phyloP scores from a whole-genome alignment of 2,329 filamentous ascomycete genomes.

The Kalmusia sp. region DNA sequence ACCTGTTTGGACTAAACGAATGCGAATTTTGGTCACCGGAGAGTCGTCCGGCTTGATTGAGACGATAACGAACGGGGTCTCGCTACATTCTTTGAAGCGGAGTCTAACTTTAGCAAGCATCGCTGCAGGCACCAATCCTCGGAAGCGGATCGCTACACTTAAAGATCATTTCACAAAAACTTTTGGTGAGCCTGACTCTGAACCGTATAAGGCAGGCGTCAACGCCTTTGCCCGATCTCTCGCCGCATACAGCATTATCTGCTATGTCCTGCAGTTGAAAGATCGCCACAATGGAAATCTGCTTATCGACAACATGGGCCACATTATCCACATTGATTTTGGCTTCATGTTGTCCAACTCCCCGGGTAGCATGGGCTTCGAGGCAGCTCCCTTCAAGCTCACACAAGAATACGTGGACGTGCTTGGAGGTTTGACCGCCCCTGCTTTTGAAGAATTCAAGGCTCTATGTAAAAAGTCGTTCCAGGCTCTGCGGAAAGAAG shows the following conservation, averaged over 20 bases:
- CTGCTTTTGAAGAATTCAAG: slow-evolving; percentile 78
- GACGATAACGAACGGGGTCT: slow-evolving; percentile 87
- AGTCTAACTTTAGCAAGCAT: slow-evolving; percentile 79
- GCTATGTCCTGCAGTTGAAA: slow-evolving; percentile 83
- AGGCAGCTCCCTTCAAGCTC: slow-evolving; percentile 86
- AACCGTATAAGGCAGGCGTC: slow-evolving; percentile 73
- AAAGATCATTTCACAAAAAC: slow-evolving; percentile 82
- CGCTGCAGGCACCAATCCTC: slow-evolving; percentile 74
- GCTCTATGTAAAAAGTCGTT: slow-evolving; percentile 82
- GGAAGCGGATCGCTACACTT: slow-evolving; percentile 78
- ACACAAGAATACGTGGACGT: slow-evolving; percentile 88
- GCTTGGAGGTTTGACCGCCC: slow-evolving; percentile 73
- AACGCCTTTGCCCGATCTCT: slow-evolving; percentile 83
- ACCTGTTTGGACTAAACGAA: slow-evolving; percentile 86
- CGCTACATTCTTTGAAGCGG: slow-evolving; percentile 83
- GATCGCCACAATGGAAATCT: slow-evolving; percentile 89
- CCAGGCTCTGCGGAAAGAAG: slow-evolving; percentile 78
- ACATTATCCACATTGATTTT: slow-evolving; percentile 89
- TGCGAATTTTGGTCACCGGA: slow-evolving; percentile 85
- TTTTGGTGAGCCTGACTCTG: slow-evolving; percentile 74
- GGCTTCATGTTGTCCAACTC: slow-evolving; percentile 91
- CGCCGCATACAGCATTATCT: slow-evolving; percentile 85
- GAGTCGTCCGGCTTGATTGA: slow-evolving; percentile 86
- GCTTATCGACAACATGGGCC: slow-evolving; percentile 82
- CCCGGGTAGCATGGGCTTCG: slow-evolving; percentile 82